A percentile compares a stretch with the other conserved stretches of the same genome.
Conservation (phyloP, 805 yeast genomes). For the Kodamaea nitidulidarum region DNA sequence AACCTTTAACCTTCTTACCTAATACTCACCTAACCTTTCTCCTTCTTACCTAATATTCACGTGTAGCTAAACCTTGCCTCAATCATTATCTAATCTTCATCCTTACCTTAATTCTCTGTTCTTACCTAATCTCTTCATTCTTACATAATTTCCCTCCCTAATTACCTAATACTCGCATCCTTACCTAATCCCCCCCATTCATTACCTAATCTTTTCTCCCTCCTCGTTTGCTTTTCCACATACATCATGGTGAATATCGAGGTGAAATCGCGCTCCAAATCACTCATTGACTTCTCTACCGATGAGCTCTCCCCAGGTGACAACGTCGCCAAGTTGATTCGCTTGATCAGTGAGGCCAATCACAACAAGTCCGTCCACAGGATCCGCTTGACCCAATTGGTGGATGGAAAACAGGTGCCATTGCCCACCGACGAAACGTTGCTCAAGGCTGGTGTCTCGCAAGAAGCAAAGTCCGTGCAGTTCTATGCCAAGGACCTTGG, state of each 20-base stretch:
- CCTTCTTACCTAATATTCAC: too few species aligned
- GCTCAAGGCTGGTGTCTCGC: constrained; percentile 41
- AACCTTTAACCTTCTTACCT: too few species aligned
- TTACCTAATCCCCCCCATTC: too few species aligned
- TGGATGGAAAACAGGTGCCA: constrained; percentile 36
- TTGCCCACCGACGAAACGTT: constrained; percentile 44
- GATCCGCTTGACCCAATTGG: constrained; percentile 44
- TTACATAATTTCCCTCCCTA: too few species aligned
- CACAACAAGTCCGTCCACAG: constrained; percentile 27
- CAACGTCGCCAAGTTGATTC: constrained; percentile 40
- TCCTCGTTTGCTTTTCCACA: constrained; percentile 3
- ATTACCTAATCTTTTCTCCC: too few species aligned
- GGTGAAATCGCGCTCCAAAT: constrained; percentile 59
- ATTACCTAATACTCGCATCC: too few species aligned
- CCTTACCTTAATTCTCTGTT: too few species aligned
- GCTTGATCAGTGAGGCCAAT: constrained; percentile 42
- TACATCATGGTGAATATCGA: constrained; percentile 41
- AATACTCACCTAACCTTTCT: too few species aligned
- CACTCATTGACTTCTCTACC: constrained; percentile 46
- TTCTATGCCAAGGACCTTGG: constrained; percentile 85
- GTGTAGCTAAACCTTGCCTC: too few species aligned
- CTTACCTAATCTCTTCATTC: too few species aligned
- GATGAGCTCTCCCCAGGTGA: constrained; percentile 27
- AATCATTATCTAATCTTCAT: too few species aligned
- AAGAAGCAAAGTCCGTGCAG: constrained; percentile 18